Conservation (phyloP, 352 stramenopile genomes). For the Globisporangium heterothallicum region DNA sequence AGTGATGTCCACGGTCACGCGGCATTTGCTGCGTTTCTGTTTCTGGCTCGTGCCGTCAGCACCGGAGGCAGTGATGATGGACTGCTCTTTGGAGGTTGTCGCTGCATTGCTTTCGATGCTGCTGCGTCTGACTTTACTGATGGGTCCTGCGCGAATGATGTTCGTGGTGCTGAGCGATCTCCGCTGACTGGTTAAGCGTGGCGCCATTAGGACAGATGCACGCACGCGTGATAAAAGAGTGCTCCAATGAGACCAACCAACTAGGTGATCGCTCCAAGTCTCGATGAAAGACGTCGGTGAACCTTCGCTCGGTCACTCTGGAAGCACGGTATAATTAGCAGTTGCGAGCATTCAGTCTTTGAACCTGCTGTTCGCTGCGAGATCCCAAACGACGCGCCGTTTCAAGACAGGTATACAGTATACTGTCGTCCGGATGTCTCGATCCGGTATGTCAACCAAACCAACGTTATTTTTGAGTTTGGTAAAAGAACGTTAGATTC, state of each 20-base stretch:
- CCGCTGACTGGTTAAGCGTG: neutral
- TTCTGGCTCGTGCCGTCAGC: neutral
- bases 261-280: no score
- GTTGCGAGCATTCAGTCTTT: no score
- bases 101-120: neutral
- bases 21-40: constrained; percentile 5
- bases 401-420: neutral
- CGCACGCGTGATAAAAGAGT: no score
- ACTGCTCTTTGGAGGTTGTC: no score
- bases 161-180: neutral
- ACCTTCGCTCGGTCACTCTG: no score
- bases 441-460: neutral
- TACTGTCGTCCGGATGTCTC: neutral
- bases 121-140: neutral
- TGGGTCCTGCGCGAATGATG: neutral
- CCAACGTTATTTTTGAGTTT: neutral
- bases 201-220: neutral
- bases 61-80: neutral
- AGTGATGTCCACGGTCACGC: constrained; percentile 34
- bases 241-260: no score
- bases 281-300: no score
- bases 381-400: neutral
- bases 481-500: neutral
- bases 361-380: no score
- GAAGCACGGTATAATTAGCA: no score